A percentile compares a stretch with the other conserved stretches of the same genome.
Conservation (phyloP, 805 yeast species). For the Yarrowia sp. region DNA sequence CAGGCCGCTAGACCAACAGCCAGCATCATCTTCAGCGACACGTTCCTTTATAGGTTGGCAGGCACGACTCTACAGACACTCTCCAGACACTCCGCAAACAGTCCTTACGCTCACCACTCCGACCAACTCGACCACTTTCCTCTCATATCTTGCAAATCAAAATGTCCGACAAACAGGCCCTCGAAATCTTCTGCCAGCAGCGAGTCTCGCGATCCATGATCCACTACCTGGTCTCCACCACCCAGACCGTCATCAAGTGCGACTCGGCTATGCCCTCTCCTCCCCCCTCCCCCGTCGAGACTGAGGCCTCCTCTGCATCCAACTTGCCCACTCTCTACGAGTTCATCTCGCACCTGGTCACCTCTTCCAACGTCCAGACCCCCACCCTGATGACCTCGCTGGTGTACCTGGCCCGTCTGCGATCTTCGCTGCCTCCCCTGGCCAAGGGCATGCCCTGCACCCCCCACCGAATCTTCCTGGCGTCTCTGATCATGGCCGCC, state of each 20-base stretch:
- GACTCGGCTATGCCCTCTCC: conserved; percentile 35
- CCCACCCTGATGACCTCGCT: conserved; percentile 92
- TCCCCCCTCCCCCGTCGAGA: conserved; percentile 27
- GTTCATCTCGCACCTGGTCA: conserved; percentile 72
- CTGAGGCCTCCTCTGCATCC: conserved; percentile 1
- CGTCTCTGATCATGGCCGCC: conserved; percentile 87
- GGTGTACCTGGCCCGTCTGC: conserved; percentile 75
- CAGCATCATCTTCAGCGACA: not conserved
- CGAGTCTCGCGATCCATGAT: conserved; percentile 45
- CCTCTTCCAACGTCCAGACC: conserved; percentile 86
- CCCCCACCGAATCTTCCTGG: conserved; percentile 86
- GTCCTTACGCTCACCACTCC: not conserved
- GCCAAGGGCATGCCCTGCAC: conserved; percentile 89
- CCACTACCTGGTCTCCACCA: conserved; percentile 44
- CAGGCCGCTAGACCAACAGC: not conserved
- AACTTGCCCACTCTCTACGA: conserved; percentile 36
- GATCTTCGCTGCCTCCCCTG: conserved; percentile 75
- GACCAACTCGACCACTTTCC: not conserved
- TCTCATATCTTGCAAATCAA: not conserved
- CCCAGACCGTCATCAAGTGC: conserved; percentile 42
- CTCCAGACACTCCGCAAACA: not conserved
- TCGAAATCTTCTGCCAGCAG: conserved; percentile 43
- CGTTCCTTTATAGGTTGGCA: conserved; percentile 6
- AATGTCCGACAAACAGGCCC: conserved; percentile 41
- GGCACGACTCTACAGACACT: not conserved